phyloP scores from a whole-genome alignment of 371 early-diverging fungal genomes.

The Nosema muscidifuracis region DNA sequence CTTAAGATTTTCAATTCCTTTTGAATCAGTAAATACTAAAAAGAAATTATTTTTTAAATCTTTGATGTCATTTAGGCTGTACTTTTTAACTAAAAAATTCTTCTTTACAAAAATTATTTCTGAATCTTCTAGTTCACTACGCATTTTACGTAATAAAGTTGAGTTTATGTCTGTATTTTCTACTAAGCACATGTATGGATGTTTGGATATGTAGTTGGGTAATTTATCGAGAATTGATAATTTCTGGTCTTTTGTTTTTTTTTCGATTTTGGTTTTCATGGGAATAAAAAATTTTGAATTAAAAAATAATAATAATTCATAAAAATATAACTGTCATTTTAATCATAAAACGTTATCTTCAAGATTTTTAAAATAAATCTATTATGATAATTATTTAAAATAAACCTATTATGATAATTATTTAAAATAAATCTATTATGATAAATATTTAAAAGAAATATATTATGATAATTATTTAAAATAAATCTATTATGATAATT shows the following conservation, averaged over 20 bases:
- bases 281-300: neutral
- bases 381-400: too few species aligned
- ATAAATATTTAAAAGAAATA: too few species aligned
- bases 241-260: neutral
- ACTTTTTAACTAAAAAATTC: constrained; percentile 16
- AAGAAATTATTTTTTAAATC: neutral
- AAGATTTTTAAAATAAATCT: too few species aligned
- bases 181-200: neutral
- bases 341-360: too few species aligned
- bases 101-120: constrained; percentile 26
- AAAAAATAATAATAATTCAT: too few species aligned
- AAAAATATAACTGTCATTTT: too few species aligned
- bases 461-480: too few species aligned
- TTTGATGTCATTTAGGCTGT: neutral
- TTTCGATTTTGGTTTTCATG: neutral
- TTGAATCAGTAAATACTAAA: constrained; percentile 12
- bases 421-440: too few species aligned
- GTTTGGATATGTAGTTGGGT: neutral
- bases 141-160: constrained; percentile 12
- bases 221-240: neutral
- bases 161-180: constrained; percentile 16
- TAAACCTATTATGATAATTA: too few species aligned
- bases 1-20: constrained; percentile 17
- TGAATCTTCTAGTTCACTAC: constrained; percentile 12
- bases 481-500: too few species aligned